A percentile compares a stretch with the other conserved stretches of the same genome.
Conservation (phyloP, 352 stramenopile species). For the Stephanocyclus meneghinianus region DNA sequence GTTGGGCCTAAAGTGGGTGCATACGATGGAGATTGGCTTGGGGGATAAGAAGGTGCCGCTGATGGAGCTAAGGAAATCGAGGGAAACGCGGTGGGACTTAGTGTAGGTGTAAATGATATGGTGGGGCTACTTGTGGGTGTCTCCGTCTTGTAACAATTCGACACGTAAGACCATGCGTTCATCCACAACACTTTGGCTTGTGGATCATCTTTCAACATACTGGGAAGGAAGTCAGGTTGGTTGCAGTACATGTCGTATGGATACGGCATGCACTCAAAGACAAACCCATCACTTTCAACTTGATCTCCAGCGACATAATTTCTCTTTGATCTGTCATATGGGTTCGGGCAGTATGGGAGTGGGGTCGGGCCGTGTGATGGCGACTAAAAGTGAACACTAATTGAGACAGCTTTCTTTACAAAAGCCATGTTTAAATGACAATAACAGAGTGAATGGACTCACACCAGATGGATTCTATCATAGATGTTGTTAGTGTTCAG, state of each 20-base stretch:
- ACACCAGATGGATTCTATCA: slow-evolving; percentile 5
- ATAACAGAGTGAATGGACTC: not conserved
- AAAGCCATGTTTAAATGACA: not conserved
- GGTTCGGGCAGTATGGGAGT: slow-evolving; percentile 12
- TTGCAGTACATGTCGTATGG: slow-evolving; percentile 14
- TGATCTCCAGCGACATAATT: slow-evolving; percentile 17
- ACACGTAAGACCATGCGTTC: slow-evolving; percentile 9
- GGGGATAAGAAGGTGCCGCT: not conserved
- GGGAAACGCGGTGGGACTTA: not conserved
- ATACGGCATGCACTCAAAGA: slow-evolving; percentile 8
- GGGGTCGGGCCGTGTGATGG: slow-evolving; percentile 8
- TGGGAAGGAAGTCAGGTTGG: slow-evolving; percentile 1
- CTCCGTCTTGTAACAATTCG: slow-evolving; percentile 4
- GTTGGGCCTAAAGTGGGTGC: slow-evolving; percentile 7
- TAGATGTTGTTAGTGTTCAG: not conserved
- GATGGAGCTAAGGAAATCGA: slow-evolving; percentile 7
- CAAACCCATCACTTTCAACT: slow-evolving; percentile 13
- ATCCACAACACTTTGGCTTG: slow-evolving; percentile 11
- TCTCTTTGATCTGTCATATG: slow-evolving; percentile 4
- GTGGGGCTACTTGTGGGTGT: slow-evolving; percentile 8
- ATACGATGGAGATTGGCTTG: not conserved
- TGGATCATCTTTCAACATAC: slow-evolving; percentile 4
- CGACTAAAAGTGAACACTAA: not conserved
- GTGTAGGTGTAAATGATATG: not conserved
- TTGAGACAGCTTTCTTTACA: not conserved